Conservation (phyloP, 129 eudicot species). For the Erigeron canadensis region DNA sequence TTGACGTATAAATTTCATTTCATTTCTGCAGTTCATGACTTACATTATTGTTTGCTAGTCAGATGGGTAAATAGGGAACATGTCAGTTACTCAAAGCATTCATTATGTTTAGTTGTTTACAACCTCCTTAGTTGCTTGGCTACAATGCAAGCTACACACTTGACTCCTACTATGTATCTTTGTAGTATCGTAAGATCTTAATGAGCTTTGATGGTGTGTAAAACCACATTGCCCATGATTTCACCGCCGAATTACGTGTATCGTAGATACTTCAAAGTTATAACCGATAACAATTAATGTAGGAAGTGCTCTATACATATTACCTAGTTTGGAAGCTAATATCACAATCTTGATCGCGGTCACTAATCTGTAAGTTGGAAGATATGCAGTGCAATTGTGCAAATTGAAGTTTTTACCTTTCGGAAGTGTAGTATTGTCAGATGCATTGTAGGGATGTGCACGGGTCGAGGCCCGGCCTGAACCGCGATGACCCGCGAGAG, state of each 20-base stretch:
- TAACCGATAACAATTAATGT: neutral
- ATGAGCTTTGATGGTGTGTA: neutral
- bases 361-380: conserved; percentile 15
- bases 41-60: too few species aligned
- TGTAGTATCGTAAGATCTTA: neutral
- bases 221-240: neutral
- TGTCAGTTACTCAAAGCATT: too few species aligned
- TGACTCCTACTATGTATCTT: neutral
- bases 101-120: neutral
- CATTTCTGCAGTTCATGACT: too few species aligned
- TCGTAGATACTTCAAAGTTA: neutral
- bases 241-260: neutral
- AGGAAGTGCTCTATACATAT: neutral
- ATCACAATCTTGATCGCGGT: conserved; percentile 10
- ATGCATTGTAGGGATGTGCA: conserved; percentile 19
- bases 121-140: neutral
- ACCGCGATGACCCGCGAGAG: too few species aligned
- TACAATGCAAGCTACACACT: neutral
- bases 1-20: too few species aligned
- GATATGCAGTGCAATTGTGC: neutral
- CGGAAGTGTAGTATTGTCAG: conserved; percentile 3
- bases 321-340: conserved; percentile 2
- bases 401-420: conserved; percentile 7
- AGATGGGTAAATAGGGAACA: too few species aligned
- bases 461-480: too few species aligned